Base-by-base conservation (phyloP, 2,329 filamentous ascomycete species). In the Dactylellina drechsleri region DNA sequence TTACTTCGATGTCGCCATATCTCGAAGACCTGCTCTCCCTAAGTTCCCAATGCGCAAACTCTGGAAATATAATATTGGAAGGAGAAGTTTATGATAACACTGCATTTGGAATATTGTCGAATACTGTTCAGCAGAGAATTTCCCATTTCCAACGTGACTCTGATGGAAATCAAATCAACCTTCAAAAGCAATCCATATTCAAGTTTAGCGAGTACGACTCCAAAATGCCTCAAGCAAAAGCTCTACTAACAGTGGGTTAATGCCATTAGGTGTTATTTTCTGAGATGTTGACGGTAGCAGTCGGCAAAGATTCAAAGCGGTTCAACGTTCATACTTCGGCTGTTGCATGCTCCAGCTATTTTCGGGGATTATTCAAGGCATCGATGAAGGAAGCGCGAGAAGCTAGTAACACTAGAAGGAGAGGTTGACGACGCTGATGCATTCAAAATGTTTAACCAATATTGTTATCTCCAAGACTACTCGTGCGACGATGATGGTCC, bases 391-490 rank as follows among this genome's bases (percentile, higher is more conserved):
- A 73, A 31, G 12, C 23, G 3, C 61, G 23, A 4, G 56, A 66
- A 61, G 20, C 23, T 18, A 8, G 68, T 66, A 0, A 10, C 49
- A 10, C 26, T 73, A 5, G 40, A 54, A 0, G 41, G n/a, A 6
- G 60, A 65, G n/a, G 54, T 66, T 0, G 68, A 73, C n/a, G 43
- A 52, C 7, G 18, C 40, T 1, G 54, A 60, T 7, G 61, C 68
- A 23, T 66, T 73, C 20, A 36, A 60, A 0, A 40, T 20, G 4
- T 73, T 73, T 28, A 52, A 66, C 12, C 68, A 73, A 43, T 66
- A 66, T 15, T 73, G 68, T n/a, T 73, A 73, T 31, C 53, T 73
- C 10, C 45, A 20, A 2, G 56, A 73, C 15, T 73, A 73, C 10
- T 4, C 16, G 15, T 66, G 47, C 26, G 49, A 41, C 26, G 54